Evolutionary conservation across 805 yeast genomes (phyloP).

Genomic region (Yamadazyma paraphyllophila): DNA sequence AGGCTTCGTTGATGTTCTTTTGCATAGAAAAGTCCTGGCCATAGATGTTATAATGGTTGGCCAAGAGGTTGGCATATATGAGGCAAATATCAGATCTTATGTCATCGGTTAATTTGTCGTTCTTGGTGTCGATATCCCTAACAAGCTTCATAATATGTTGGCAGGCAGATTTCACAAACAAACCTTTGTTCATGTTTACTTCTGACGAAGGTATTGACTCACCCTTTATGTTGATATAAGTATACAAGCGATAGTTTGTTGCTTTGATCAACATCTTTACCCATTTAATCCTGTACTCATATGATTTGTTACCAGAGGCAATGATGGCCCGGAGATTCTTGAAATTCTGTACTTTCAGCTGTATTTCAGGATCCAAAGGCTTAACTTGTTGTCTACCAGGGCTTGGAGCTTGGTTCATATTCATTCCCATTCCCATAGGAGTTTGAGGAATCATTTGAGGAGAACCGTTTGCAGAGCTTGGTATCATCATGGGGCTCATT

Average conservation of each 20-base stretch:
- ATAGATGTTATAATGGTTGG: constrained; percentile 31
- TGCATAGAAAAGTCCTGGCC: constrained; percentile 37
- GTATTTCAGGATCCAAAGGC: constrained; percentile 23
- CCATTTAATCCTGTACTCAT: constrained; percentile 42
- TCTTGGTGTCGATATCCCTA: constrained; percentile 27
- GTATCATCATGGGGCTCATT: constrained; percentile 3
- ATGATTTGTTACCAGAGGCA: constrained; percentile 41
- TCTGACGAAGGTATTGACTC: constrained; percentile 32
- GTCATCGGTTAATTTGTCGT: constrained; percentile 18
- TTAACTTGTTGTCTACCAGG: neutral
- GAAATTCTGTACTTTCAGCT: constrained; percentile 34
- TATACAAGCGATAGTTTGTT: constrained; percentile 35
- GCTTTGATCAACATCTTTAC: constrained; percentile 41
- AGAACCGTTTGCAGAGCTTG: neutral
- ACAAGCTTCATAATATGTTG: constrained; percentile 38
- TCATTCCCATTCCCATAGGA: neutral
- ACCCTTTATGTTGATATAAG: constrained; percentile 44
- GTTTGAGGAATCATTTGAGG: neutral
- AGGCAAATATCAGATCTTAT: constrained; percentile 31
- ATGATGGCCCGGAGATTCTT: constrained; percentile 32
- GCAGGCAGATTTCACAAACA: constrained; percentile 37
- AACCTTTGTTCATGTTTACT: constrained; percentile 28
- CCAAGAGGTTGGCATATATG: constrained; percentile 37
- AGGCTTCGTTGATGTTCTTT: constrained; percentile 27
- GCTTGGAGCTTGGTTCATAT: neutral